Conservation (phyloP, 2,329 filamentous ascomycete species). For the Ceratocystis ficicola region DNA sequence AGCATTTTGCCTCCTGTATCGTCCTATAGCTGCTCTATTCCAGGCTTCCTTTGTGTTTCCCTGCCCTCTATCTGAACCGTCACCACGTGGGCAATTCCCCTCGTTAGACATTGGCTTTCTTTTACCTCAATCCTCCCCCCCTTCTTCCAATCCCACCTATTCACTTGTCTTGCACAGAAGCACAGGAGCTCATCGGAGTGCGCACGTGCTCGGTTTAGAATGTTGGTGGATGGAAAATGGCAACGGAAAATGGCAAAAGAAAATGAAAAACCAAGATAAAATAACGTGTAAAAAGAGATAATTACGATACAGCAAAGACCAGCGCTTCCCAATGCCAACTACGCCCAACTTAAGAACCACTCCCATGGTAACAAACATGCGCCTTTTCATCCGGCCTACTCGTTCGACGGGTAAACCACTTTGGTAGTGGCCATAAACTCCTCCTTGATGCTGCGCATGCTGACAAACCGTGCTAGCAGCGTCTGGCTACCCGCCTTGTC, state of each 20-base stretch:
- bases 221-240: background rate
- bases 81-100: background rate
- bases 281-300: slow-evolving; percentile 8
- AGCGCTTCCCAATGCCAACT: slow-evolving; percentile 8
- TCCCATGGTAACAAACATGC: too few relatives aligned
- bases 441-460: slow-evolving; percentile 58
- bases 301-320: slow-evolving; percentile 5
- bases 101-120: background rate
- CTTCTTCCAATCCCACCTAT: background rate
- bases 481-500: slow-evolving; percentile 59
- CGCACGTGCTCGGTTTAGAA: background rate
- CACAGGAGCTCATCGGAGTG: background rate
- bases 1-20: too few relatives aligned
- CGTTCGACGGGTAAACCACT: slow-evolving; percentile 62
- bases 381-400: slow-evolving; percentile 27
- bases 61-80: background rate
- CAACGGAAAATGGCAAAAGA: background rate
- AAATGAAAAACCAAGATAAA: background rate
- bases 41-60: too few relatives aligned
- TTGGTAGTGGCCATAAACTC: slow-evolving; percentile 54
- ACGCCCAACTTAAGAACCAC: background rate
- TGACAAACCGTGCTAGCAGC: slow-evolving; percentile 54
- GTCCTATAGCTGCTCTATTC: too few relatives aligned
- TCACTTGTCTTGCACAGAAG: background rate
- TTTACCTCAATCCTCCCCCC: background rate